Evolutionary conservation across 2,329 filamentous ascomycete genomes (phyloP).

Genomic region (Fusarium metavorans): DNA sequence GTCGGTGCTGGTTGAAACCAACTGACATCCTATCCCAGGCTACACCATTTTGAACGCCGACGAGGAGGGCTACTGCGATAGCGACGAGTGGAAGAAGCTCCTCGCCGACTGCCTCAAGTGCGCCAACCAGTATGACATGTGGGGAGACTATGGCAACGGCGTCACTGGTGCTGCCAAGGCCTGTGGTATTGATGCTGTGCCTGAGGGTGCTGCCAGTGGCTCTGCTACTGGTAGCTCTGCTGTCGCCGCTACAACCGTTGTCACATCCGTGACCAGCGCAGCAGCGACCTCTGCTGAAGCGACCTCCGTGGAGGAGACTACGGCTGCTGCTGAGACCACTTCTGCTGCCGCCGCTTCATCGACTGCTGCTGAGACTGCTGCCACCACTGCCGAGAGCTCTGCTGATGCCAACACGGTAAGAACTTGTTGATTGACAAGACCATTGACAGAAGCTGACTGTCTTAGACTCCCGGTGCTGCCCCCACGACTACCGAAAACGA

Average conservation of each 20-base stretch:
- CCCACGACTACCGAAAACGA: conserved; percentile 12
- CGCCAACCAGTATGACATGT: conserved; percentile 57
- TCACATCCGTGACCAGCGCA: conserved; percentile 19
- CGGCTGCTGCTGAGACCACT: conserved; percentile 11
- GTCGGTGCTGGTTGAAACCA: too few relatives aligned
- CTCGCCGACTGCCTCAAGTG: conserved; percentile 60
- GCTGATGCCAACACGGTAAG: conserved; percentile 26
- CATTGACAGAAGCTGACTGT: background rate
- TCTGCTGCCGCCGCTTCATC: background rate
- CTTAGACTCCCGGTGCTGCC: conserved; percentile 20
- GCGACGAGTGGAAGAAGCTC: conserved; percentile 53
- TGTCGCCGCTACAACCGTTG: conserved; percentile 15
- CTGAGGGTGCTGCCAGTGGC: conserved; percentile 20
- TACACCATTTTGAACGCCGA: conserved; percentile 45
- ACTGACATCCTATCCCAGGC: conserved; percentile 33
- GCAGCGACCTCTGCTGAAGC: background rate
- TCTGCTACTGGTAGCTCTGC: conserved; percentile 18
- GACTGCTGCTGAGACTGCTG: conserved; percentile 9
- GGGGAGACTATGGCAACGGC: conserved; percentile 56
- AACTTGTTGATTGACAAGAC: background rate
- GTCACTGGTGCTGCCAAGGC: conserved; percentile 53
- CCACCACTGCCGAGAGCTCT: conserved; percentile 9
- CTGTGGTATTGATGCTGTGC: conserved; percentile 49
- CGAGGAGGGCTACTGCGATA: conserved; percentile 47
- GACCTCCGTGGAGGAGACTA: background rate